Percentiles rank a stretch among this genome's conserved stretches.
These are phyloP conservation scores for Kwoniella botswanensis DNA, from an alignment of 768 basidiomycete species.

Conservation along the genomic window DNA sequence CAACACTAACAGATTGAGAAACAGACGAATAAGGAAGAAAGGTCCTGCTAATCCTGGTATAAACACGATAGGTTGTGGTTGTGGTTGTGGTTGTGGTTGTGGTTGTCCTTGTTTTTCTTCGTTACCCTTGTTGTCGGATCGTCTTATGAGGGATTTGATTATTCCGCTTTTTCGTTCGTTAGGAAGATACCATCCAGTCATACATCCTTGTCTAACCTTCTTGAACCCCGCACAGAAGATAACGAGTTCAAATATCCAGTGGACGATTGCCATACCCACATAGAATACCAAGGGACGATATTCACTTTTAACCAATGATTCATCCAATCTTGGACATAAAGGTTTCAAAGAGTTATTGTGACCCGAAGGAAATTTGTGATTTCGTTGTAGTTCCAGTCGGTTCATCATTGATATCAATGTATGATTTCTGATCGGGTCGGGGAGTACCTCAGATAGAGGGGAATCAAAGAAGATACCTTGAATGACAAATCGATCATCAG, in stretches of 20 bases:
- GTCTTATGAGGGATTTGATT: no score
- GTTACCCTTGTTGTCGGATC: no score
- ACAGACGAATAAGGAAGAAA: slow-evolving; percentile 13
- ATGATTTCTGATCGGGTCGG: slow-evolving; percentile 22
- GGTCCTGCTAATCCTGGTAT: slow-evolving; percentile 28
- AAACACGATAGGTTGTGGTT: slow-evolving; percentile 23
- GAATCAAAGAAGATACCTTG: slow-evolving; percentile 23
- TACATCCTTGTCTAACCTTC: neutral
- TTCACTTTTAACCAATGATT: neutral
- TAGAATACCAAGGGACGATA: slow-evolving; percentile 22
- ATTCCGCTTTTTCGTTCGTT: no score
- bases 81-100: slow-evolving; percentile 1
- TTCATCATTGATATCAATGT: slow-evolving; percentile 13
- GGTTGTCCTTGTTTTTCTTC: neutral
- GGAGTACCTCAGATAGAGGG: neutral
- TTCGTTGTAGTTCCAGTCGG: slow-evolving; percentile 20
- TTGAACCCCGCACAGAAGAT: no score
- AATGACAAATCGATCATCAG: neutral
- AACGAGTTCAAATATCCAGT: slow-evolving; percentile 16
- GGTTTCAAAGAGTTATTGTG: slow-evolving; percentile 13
- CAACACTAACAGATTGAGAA: slow-evolving; percentile 13
- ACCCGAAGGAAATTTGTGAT: slow-evolving; percentile 23
- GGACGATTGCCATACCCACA: neutral
- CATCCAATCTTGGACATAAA: slow-evolving; percentile 1
- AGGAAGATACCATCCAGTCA: neutral